Base-by-base conservation (phyloP, 2,329 filamentous ascomycete genomes). In the Trichoderma oligosporum region DNA sequence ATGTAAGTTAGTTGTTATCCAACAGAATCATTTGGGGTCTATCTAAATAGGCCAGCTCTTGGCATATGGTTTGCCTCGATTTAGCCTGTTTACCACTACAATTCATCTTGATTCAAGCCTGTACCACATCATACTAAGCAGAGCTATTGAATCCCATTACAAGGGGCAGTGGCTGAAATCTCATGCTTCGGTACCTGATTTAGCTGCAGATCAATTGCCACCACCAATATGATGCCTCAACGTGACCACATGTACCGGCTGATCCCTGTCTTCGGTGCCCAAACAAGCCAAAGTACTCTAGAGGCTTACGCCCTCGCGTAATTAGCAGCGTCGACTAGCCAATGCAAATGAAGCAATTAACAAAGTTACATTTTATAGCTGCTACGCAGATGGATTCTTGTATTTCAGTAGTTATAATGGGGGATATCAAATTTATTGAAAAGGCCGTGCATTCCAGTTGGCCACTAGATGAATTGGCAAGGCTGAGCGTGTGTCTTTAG, bases 261-360 rank as follows among this genome's bases (percentile, higher is more conserved):
- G n/a, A 55, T 24, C 52, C 51, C 41, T 55, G 52, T 7, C 52
- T 55, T 55, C 52, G 52, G 52, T 55, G 41, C 39, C 39, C 31
- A 38, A n/a, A n/a, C n/a, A n/a, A n/a, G n/a, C n/a, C n/a, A n/a
- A 55, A 55, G 41, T 33, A 46, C 36, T 6, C 31, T 55, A 55
- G 52, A 55, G 41, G 52, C 31, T 27, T n/a, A 29, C 41, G 25
- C 3, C 52, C 22, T 41, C 24, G 33, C 16, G 11, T 11, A 4
- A n/a, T 7, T 3, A 12, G 24, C 41, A 12, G 38, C 29, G 36
- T 46, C 31, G 41, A 24, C 7, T n/a, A 46, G 16, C 52, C 52
- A 38, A 55, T 55, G 16, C 41, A 11, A 22, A 3, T 33, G 5
- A 36, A 29, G 52, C 24, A 38, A 55, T 55, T 46, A 20, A 46